A percentile compares a stretch with the other conserved stretches of the same genome.
phyloP scores from a whole-genome alignment of 23 red algal species.

The Chondrus crispus region DNA sequence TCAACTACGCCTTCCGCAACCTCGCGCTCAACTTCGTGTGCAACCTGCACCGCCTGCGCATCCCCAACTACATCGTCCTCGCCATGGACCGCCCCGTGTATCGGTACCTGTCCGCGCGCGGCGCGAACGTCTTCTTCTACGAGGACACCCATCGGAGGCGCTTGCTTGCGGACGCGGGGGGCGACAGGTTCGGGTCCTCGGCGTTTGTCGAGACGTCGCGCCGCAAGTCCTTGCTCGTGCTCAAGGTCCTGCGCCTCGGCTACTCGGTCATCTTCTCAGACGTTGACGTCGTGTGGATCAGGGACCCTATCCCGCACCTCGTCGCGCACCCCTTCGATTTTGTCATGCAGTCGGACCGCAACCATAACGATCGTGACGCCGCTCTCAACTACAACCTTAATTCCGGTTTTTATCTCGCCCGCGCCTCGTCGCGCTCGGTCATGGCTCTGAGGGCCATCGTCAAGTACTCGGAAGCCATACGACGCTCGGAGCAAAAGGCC shows the following conservation, averaged over 20 bases:
- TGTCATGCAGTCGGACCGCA: slow-evolving; percentile 57
- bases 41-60: background rate
- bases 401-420: slow-evolving; percentile 79
- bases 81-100: slow-evolving; percentile 34
- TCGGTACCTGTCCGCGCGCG: background rate
- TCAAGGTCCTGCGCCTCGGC: slow-evolving; percentile 64
- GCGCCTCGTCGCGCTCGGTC: slow-evolving; percentile 17
- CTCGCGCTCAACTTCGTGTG: slow-evolving; percentile 63
- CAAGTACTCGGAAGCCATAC: slow-evolving; percentile 25
- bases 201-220: slow-evolving; percentile 59
- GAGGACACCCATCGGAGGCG: background rate
- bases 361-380: background rate
- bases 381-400: slow-evolving; percentile 71
- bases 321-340: background rate
- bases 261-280: slow-evolving; percentile 86
- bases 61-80: slow-evolving; percentile 32
- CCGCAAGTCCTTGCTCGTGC: slow-evolving; percentile 65
- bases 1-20: slow-evolving; percentile 34
- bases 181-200: slow-evolving; percentile 48
- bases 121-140: slow-evolving; percentile 20
- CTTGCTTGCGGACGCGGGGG: background rate
- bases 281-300: slow-evolving; percentile 78
- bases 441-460: slow-evolving; percentile 62
- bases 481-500: slow-evolving; percentile 84
- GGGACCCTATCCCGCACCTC: slow-evolving; percentile 14